A percentile compares a stretch with the other conserved stretches of the same genome.
Conservation (phyloP, 306 rosid species). For the Albizia julibrissin region DNA sequence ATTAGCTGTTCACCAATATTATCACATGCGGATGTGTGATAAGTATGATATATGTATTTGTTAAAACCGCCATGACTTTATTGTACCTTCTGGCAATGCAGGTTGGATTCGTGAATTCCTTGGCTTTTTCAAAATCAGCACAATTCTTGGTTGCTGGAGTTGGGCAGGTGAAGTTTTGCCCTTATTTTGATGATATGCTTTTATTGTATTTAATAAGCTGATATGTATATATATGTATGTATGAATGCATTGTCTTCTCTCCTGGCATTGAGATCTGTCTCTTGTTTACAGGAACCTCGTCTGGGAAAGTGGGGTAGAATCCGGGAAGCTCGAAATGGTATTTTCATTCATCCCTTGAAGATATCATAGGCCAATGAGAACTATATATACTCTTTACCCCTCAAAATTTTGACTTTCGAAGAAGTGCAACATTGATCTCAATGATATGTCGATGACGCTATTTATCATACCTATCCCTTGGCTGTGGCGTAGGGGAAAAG, state of each 20-base stretch:
- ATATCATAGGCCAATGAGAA: constrained; percentile 42
- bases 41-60: constrained; percentile 23
- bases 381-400: constrained; percentile 41
- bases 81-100: constrained; percentile 38
- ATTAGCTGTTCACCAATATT: background rate
- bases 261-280: background rate
- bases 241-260: background rate
- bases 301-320: constrained; percentile 84
- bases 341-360: constrained; percentile 68
- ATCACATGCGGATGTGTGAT: constrained; percentile 9
- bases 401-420: constrained; percentile 53
- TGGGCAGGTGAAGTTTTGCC: constrained; percentile 66
- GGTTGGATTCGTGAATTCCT: constrained; percentile 93
- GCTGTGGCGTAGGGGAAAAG: background rate
- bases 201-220: background rate
- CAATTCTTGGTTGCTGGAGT: constrained; percentile 83
- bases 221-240: too few relatives aligned
- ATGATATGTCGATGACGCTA: background rate
- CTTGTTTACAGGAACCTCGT: constrained; percentile 78
- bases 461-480: background rate
- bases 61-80: background rate
- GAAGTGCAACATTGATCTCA: constrained; percentile 39
- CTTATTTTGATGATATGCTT: background rate
- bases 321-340: constrained; percentile 67
- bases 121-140: constrained; percentile 91